Evolutionary conservation across 1,284 basidiomycete species (phyloP).

Genomic region (Cryptococcus hybrid): DNA sequence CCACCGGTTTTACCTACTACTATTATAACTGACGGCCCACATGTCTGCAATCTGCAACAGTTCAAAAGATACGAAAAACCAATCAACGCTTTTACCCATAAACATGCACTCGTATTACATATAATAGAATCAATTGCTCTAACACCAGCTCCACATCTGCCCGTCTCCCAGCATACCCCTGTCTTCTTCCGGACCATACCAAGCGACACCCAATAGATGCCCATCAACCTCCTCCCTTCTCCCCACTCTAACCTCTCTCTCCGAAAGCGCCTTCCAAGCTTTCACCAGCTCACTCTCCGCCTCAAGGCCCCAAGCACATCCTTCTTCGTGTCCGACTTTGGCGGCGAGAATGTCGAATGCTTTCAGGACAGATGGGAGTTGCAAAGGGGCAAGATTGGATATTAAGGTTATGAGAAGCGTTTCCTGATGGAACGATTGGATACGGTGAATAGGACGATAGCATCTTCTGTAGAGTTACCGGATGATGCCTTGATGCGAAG

Average conservation of each 20-base stretch:
- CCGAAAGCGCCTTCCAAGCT: neutral
- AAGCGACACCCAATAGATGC: conserved; percentile 24
- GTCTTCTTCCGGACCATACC: conserved; percentile 19
- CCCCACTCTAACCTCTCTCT: conserved; percentile 2
- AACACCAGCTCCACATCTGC: conserved; percentile 26
- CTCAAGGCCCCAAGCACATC: conserved; percentile 4
- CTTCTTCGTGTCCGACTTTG: conserved; percentile 10
- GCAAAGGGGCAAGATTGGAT: neutral
- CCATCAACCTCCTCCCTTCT: conserved; percentile 11
- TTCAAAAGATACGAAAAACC: no score
- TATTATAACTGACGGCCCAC: no score
- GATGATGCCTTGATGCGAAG: conserved; percentile 4
- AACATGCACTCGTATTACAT: no score
- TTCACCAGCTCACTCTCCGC: conserved; percentile 8
- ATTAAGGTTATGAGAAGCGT: no score
- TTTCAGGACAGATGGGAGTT: conserved; percentile 11
- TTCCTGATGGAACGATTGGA: no score
- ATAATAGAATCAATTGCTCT: neutral
- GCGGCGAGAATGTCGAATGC: conserved; percentile 14
- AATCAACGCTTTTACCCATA: no score
- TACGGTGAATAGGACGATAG: neutral
- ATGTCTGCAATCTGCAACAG: no score
- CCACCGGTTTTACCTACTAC: no score
- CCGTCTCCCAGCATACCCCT: conserved; percentile 13
- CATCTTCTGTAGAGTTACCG: neutral